Conservation (phyloP, 768 basidiomycete genomes). For the Podaxis carcinomalis region DNA sequence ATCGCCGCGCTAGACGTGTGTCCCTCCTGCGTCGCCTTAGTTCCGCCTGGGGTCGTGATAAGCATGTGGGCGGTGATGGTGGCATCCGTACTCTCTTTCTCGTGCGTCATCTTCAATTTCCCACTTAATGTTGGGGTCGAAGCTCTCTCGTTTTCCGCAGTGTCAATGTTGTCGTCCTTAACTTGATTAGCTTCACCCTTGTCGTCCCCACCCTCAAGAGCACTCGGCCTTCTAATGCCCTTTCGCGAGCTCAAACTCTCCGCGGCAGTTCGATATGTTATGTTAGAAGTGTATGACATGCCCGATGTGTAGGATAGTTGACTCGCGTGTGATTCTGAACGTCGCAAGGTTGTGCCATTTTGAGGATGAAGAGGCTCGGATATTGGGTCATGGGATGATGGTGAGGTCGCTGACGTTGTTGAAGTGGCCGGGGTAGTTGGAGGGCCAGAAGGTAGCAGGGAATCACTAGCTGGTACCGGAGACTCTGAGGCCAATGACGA, state of each 20-base stretch:
- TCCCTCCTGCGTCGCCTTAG: not conserved
- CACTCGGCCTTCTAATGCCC: not conserved
- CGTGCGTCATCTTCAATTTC: slow-evolving; percentile 7
- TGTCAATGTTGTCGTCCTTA: not conserved
- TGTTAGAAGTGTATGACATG: not conserved
- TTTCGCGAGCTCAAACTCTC: slow-evolving; percentile 12
- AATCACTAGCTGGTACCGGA: not conserved
- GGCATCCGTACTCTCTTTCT: slow-evolving; percentile 17
- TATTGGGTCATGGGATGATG: slow-evolving; percentile 1
- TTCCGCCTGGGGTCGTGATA: not conserved
- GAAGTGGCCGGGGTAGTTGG: not conserved
- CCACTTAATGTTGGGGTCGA: slow-evolving; percentile 16
- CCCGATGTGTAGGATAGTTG: slow-evolving; percentile 5
- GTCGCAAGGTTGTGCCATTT: not conserved
- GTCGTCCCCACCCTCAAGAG: not conserved
- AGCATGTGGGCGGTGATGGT: slow-evolving; percentile 8
- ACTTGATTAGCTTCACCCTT: not conserved
- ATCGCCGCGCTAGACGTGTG: not conserved
- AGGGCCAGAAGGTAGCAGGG: not conserved
- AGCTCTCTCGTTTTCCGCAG: slow-evolving; percentile 1
- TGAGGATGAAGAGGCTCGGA: not conserved
- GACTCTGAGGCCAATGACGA: not conserved
- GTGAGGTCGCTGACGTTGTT: not conserved
- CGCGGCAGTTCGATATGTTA: slow-evolving; percentile 13
- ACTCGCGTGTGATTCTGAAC: slow-evolving; percentile 10